Conservation (phyloP, 805 yeast genomes). For the Kluyveromyces wickerhamii region DNA sequence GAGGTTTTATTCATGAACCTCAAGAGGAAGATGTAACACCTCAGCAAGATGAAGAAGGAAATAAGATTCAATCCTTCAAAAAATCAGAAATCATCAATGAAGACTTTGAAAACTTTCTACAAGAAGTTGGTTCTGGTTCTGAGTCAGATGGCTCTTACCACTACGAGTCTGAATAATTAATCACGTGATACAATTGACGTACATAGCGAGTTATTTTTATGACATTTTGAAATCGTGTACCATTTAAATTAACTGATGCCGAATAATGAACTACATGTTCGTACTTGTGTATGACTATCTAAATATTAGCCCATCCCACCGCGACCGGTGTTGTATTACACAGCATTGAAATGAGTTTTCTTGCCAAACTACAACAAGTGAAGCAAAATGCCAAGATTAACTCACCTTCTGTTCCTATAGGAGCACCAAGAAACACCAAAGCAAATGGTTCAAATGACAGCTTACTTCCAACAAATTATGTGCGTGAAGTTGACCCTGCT, state of each 20-base stretch:
- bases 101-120: constrained; percentile 28
- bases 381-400: constrained; percentile 15
- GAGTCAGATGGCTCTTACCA: constrained; percentile 11
- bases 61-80: no score
- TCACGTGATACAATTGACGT: no score
- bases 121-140: constrained; percentile 28
- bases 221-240: no score
- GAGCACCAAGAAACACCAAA: background rate
- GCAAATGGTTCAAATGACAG: constrained; percentile 4
- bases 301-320: no score
- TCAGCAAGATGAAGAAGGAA: background rate
- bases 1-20: constrained; percentile 6
- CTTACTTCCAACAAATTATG: constrained; percentile 23
- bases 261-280: no score
- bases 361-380: constrained; percentile 23
- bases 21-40: background rate
- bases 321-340: no score
- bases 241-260: no score
- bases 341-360: constrained; percentile 31
- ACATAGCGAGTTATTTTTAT: no score
- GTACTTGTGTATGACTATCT: no score
- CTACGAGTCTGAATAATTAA: constrained; percentile 9
- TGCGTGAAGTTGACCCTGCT: constrained; percentile 52
- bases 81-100: no score
- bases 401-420: background rate